Percentiles rank a stretch among this genome's conserved stretches.
phyloP scores from a whole-genome alignment of 768 basidiomycete species.

The Leucocoprinus birnbaumii region DNA sequence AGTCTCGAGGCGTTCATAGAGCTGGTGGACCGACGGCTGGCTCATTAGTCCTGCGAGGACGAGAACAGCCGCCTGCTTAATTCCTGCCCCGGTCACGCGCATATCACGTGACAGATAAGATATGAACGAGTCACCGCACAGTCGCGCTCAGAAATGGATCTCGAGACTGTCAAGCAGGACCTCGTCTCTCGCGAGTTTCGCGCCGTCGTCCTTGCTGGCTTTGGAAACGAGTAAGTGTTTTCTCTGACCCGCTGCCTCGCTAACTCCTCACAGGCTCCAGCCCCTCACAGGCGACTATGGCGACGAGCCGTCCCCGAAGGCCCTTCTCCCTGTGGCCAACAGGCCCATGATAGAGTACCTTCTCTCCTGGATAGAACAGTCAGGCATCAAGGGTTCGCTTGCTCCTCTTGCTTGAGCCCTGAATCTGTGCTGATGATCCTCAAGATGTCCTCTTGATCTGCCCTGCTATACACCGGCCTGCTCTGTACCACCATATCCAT shows the following conservation, averaged over 20 bases:
- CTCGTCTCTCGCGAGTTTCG: conserved; percentile 74
- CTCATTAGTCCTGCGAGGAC: conserved; percentile 24
- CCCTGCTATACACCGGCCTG: conserved; percentile 68
- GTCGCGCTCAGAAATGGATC: conserved; percentile 48
- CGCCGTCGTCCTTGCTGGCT: conserved; percentile 85
- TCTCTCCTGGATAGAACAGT: conserved; percentile 83
- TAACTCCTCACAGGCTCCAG: conserved; percentile 47
- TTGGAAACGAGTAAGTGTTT: conserved; percentile 81
- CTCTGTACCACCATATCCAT: conserved; percentile 82
- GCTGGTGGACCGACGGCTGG: conserved; percentile 68
- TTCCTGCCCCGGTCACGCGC: neutral
- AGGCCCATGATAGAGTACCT: conserved; percentile 83
- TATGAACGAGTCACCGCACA: neutral
- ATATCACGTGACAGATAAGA: neutral
- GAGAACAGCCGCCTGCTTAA: neutral
- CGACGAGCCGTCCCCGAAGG: conserved; percentile 82
- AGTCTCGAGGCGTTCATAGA: conserved; percentile 86
- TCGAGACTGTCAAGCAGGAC: conserved; percentile 52
- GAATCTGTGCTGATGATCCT: conserved; percentile 11
- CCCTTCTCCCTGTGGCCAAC: conserved; percentile 84
- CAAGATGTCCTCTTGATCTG: conserved; percentile 87
- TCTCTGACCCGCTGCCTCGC: conserved; percentile 9
- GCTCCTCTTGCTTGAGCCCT: conserved; percentile 2
- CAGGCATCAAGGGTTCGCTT: conserved; percentile 72
- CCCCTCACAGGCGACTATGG: conserved; percentile 79